A percentile compares a stretch with the other conserved stretches of the same genome.
These are phyloP conservation scores for Podila minutissima DNA, from an alignment of 192 early-diverging fungal genomes.

Conservation along the genomic window DNA sequence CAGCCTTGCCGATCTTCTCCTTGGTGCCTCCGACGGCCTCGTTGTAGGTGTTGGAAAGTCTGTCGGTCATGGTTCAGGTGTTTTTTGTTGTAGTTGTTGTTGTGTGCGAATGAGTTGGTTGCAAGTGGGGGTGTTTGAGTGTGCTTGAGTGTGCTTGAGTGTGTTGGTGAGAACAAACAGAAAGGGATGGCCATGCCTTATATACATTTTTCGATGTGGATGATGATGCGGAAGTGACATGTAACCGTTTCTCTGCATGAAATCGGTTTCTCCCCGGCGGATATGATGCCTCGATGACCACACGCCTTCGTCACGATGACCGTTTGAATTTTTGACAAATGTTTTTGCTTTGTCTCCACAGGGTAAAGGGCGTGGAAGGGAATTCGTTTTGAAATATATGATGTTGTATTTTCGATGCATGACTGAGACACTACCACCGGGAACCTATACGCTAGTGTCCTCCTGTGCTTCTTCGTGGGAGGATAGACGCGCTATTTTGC, in stretches of 20 bases:
- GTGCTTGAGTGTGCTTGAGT: conserved; percentile 6
- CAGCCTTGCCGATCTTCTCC: conserved; percentile 25
- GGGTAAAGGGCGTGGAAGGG: too few species aligned
- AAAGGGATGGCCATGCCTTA: neutral
- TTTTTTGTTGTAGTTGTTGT: neutral
- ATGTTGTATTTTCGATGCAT: too few species aligned
- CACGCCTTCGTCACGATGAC: too few species aligned
- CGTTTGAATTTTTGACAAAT: too few species aligned
- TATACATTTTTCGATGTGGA: conserved; percentile 7
- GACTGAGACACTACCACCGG: too few species aligned
- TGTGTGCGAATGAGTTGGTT: neutral
- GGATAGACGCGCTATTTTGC: conserved; percentile 7
- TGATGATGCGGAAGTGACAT: neutral
- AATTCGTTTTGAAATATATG: too few species aligned
- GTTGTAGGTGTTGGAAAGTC: conserved; percentile 29
- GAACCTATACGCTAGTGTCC: too few species aligned
- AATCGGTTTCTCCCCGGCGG: neutral
- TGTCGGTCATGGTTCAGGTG: conserved; percentile 19
- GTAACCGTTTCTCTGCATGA: neutral
- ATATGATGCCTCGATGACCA: too few species aligned
- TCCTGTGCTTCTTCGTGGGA: neutral
- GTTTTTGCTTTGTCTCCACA: too few species aligned
- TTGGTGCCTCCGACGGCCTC: conserved; percentile 31
- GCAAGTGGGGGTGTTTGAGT: neutral
- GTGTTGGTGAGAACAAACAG: conserved; percentile 6